Evolutionary conservation across 73 alveolate species (phyloP).

Genomic region (Paramecium bursaria): DNA sequence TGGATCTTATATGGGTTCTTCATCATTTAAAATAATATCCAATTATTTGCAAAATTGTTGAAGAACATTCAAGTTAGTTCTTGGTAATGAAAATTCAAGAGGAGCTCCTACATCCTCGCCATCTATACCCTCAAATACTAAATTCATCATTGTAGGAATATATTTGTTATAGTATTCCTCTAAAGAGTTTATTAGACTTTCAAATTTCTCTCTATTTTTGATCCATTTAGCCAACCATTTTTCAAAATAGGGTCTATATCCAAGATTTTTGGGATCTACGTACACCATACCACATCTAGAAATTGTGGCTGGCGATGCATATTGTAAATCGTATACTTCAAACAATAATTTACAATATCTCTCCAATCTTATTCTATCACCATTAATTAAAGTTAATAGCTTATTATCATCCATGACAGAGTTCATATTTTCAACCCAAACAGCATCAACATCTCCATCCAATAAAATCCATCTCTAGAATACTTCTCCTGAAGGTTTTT

Average conservation of each 20-base stretch:
- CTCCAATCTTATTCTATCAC: slow-evolving; percentile 98
- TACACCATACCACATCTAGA: slow-evolving; percentile 99
- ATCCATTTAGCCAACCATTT: slow-evolving; percentile 70
- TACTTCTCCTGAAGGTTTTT: slow-evolving; percentile 69
- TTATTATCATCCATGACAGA: slow-evolving; percentile 99
- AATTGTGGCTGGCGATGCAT: slow-evolving; percentile 99
- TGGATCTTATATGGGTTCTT: slow-evolving; percentile 92
- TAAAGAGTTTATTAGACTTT: slow-evolving; percentile 12
- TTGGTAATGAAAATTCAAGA: slow-evolving; percentile 78
- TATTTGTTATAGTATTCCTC: slow-evolving; percentile 76
- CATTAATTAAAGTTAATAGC: slow-evolving; percentile 97
- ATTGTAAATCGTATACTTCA: slow-evolving; percentile 80
- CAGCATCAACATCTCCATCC: slow-evolving; percentile 99
- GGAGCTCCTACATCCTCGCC: slow-evolving; percentile 87
- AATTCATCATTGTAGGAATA: slow-evolving; percentile 80
- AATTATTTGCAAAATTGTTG: slow-evolving; percentile 86
- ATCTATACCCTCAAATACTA: slow-evolving; percentile 87
- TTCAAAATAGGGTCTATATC: slow-evolving; percentile 73
- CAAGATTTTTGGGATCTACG: slow-evolving; percentile 83
- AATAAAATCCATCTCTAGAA: slow-evolving; percentile 93
- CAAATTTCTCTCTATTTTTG: slow-evolving; percentile 28
- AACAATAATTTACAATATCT: slow-evolving; percentile 88
- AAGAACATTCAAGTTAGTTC: slow-evolving; percentile 90
- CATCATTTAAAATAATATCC: slow-evolving; percentile 94
- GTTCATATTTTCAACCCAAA: slow-evolving; percentile 99